phyloP scores from a whole-genome alignment of 2,329 filamentous ascomycete species.

The Alternaria rosae region DNA sequence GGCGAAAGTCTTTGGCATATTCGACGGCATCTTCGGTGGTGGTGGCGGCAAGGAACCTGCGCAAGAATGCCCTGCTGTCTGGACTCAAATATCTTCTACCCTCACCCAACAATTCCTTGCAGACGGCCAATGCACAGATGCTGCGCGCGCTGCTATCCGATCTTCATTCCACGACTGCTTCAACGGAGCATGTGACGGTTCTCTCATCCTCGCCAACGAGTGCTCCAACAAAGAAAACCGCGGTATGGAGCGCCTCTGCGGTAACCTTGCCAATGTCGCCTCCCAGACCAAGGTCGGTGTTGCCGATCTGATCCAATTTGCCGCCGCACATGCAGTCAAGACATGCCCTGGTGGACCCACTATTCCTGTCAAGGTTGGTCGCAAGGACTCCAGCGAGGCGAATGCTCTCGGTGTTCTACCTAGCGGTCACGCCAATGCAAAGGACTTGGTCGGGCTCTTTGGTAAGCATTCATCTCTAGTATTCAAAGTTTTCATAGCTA shows the following conservation, averaged over 20 bases:
- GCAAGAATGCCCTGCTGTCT: slow-evolving; percentile 40
- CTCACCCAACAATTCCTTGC: slow-evolving; percentile 44
- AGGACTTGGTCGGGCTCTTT: slow-evolving; percentile 41
- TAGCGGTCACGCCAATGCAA: slow-evolving; percentile 15
- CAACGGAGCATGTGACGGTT: slow-evolving; percentile 48
- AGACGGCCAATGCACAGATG: slow-evolving; percentile 47
- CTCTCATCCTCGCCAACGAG: slow-evolving; percentile 46
- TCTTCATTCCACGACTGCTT: slow-evolving; percentile 49
- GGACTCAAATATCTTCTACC: slow-evolving; percentile 41
- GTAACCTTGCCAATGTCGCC: slow-evolving; percentile 51
- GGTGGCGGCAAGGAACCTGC: slow-evolving; percentile 6
- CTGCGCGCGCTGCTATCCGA: slow-evolving; percentile 46
- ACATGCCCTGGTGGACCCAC: slow-evolving; percentile 47
- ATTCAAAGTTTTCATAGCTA: background rate
- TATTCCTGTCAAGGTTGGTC: slow-evolving; percentile 43
- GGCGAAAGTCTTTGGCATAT: slow-evolving; percentile 11
- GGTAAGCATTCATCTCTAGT: slow-evolving; percentile 14
- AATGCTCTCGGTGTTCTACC: slow-evolving; percentile 37
- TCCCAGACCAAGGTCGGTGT: slow-evolving; percentile 49
- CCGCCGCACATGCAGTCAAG: slow-evolving; percentile 48
- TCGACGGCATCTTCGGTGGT: slow-evolving; percentile 14
- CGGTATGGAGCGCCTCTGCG: slow-evolving; percentile 55
- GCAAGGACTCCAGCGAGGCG: slow-evolving; percentile 37
- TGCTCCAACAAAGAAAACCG: slow-evolving; percentile 50
- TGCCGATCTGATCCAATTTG: slow-evolving; percentile 49